Base-by-base conservation (phyloP, 83 land plant species). In the Larix sibirica region DNA sequence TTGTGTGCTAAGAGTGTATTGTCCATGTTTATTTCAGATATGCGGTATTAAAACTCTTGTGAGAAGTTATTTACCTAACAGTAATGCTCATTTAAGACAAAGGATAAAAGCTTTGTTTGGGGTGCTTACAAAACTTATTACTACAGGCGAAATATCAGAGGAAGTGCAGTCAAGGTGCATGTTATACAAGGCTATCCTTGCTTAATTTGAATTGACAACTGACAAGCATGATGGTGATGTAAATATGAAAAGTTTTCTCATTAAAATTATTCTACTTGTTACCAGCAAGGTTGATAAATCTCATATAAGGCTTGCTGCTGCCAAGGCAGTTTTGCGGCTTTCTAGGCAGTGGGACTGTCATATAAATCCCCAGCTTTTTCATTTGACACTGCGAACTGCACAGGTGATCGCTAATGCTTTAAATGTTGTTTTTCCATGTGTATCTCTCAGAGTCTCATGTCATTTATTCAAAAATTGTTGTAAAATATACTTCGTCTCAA, bases 51-150 rank as follows among this genome's bases (percentile, higher is more conserved):
- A 92, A 79, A 84, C 93, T 0, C 69, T 92, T 85, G 93, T 94
- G 3, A 94, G 91, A 79, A 94, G 96, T 85, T 94, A 86, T 79
- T 81, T 94, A 66, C 96, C 95, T 76, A 80, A 84, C 26, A 94
- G 89, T 75, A 95, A 92, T 87, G 88, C 90, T 8, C 93, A 90
- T 78, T 80, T 85, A 75, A 87, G 96, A n/a, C 82, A 76, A 73
- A 92, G 92, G 54, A 91, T 92, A 42, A 90, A 90, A 68, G 81
- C 84, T 10, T 90, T 94, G 59, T 26, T 90, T 8, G 89, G 58
- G 24, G 83, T 92, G 17, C 89, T 94, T 26, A 84, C 74, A 33
- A 88, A 84, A 38, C 79, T 92, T 12, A 87, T 94, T 74, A 40
- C 62, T 4, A 84, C 78, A 79, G 96, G 96, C 12, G 93, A 92